phyloP scores from a whole-genome alignment of 2,329 filamentous ascomycete genomes.

The Fusarium nanum region DNA sequence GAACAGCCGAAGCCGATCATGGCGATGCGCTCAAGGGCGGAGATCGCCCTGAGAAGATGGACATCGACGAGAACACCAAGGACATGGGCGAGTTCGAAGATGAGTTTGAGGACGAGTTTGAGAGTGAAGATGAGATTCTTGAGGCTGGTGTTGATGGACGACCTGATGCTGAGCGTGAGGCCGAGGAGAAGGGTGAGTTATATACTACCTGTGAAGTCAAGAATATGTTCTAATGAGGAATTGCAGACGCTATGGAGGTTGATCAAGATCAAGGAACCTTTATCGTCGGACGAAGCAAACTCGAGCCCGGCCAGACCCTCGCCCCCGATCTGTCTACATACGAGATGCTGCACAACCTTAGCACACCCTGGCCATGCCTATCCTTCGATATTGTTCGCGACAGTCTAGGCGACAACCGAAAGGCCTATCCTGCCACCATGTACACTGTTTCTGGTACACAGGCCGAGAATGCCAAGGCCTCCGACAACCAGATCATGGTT shows the following conservation, averaged over 20 bases:
- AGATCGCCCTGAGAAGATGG: slow-evolving; percentile 72
- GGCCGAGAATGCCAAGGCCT: slow-evolving; percentile 77
- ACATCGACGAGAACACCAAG: slow-evolving; percentile 68
- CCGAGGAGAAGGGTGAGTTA: slow-evolving; percentile 76
- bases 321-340: slow-evolving; percentile 94
- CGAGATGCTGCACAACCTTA: slow-evolving; percentile 95
- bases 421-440: slow-evolving; percentile 93
- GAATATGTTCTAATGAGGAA: neutral
- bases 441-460: slow-evolving; percentile 96
- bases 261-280: slow-evolving; percentile 95
- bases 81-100: slow-evolving; percentile 90
- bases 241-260: slow-evolving; percentile 83
- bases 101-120: slow-evolving; percentile 92
- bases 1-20: slow-evolving; percentile 63
- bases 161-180: slow-evolving; percentile 91
- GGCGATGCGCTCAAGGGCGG: slow-evolving; percentile 68
- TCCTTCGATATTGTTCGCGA: slow-evolving; percentile 95
- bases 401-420: slow-evolving; percentile 86
- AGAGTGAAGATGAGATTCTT: slow-evolving; percentile 89
- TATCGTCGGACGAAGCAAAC: slow-evolving; percentile 92
- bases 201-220: neutral
- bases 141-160: slow-evolving; percentile 94
- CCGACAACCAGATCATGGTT: slow-evolving; percentile 93
- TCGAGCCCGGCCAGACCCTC: slow-evolving; percentile 90
- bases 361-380: slow-evolving; percentile 95